Percentiles rank a stretch among this genome's conserved stretches.
Conservation (phyloP, 1,139 yeast genomes). For the Meyerozyma guilliermondii region DNA sequence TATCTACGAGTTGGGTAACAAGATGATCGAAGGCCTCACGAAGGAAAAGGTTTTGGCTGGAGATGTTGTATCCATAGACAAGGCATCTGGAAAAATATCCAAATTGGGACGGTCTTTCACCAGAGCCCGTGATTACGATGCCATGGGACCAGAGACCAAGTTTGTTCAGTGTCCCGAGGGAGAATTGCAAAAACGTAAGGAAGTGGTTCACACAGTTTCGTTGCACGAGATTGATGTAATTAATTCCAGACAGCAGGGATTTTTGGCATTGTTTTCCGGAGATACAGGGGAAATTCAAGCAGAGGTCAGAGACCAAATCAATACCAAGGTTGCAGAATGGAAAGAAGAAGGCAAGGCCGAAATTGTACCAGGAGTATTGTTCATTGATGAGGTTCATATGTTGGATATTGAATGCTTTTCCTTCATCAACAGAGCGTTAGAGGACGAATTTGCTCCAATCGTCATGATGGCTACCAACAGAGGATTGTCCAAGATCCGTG, state of each 20-base stretch:
- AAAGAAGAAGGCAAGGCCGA: slow-evolving; percentile 99
- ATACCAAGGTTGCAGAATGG: slow-evolving; percentile 97
- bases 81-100: slow-evolving; percentile 89
- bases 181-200: slow-evolving; percentile 91
- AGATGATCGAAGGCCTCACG: slow-evolving; percentile 94
- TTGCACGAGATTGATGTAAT: slow-evolving; percentile 97
- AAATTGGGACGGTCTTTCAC: slow-evolving; percentile 94
- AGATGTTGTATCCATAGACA: slow-evolving; percentile 93
- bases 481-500: slow-evolving; percentile 88
- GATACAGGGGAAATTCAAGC: slow-evolving; percentile 97
- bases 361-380: slow-evolving; percentile 96
- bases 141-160: slow-evolving; percentile 98
- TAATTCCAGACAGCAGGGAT: slow-evolving; percentile 97
- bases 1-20: slow-evolving; percentile 91
- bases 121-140: slow-evolving; percentile 96
- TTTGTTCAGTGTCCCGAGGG: slow-evolving; percentile 99
- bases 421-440: slow-evolving; percentile 91
- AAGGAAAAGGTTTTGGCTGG: slow-evolving; percentile 97
- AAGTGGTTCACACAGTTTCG: slow-evolving; percentile 93
- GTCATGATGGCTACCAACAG: slow-evolving; percentile 98
- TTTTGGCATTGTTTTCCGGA: slow-evolving; percentile 91
- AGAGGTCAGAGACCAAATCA: slow-evolving; percentile 95
- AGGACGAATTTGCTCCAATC: slow-evolving; percentile 94
- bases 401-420: slow-evolving; percentile 96
- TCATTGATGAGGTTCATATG: slow-evolving; percentile 98